Evolutionary conservation across 352 stramenopile species (phyloP).

Genomic region (Phytophthora brassicae): DNA sequence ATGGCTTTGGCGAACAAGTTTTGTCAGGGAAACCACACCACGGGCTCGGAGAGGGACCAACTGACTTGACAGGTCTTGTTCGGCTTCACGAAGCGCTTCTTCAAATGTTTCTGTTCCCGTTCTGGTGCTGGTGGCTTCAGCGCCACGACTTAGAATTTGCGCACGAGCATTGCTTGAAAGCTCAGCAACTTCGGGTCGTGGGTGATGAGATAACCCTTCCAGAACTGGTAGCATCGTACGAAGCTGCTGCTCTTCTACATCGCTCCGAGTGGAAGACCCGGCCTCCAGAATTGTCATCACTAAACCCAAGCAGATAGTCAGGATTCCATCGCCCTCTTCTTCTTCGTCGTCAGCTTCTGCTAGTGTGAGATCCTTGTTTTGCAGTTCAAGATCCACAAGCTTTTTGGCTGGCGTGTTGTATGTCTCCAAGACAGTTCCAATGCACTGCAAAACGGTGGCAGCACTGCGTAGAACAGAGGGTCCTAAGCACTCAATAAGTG

Average conservation of each 20-base stretch:
- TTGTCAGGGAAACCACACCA: constrained; percentile 74
- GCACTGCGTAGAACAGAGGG: constrained; percentile 75
- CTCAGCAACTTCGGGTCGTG: constrained; percentile 66
- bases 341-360: constrained; percentile 36
- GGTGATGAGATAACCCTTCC: constrained; percentile 53
- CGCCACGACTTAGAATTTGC: constrained; percentile 60
- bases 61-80: constrained; percentile 60
- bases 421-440: constrained; percentile 69
- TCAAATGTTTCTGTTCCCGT: constrained; percentile 40
- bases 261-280: constrained; percentile 45
- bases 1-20: constrained; percentile 68
- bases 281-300: constrained; percentile 81
- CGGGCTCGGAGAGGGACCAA: constrained; percentile 74
- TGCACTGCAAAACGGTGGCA: constrained; percentile 61
- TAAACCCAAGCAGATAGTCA: constrained; percentile 79
- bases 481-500: constrained; percentile 73
- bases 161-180: constrained; percentile 65
- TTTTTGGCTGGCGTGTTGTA: constrained; percentile 38
- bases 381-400: constrained; percentile 37
- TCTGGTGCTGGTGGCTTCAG: neutral
- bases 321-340: constrained; percentile 62
- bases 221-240: constrained; percentile 63
- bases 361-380: constrained; percentile 7
- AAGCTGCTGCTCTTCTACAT: constrained; percentile 60
- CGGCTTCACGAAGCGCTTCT: constrained; percentile 48